Evolutionary conservation across 805 yeast genomes (phyloP).

Genomic region (Naumovozyma castellii): DNA sequence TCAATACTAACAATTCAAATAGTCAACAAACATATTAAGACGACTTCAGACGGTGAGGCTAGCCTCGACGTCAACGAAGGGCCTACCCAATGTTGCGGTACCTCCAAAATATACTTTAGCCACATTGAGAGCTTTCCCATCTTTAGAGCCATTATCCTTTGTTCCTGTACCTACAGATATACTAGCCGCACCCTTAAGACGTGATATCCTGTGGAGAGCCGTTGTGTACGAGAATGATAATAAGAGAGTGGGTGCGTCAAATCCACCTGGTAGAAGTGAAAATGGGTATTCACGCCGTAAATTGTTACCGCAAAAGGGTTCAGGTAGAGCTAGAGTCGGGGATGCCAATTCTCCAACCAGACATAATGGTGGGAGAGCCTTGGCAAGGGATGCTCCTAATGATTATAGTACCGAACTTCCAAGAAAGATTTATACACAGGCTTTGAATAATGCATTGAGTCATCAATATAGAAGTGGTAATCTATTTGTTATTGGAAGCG

Average conservation of each 20-base stretch:
- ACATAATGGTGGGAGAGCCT: constrained; percentile 81
- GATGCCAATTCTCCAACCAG: constrained; percentile 91
- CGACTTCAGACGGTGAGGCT: neutral
- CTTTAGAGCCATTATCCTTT: constrained; percentile 72
- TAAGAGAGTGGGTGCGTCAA: constrained; percentile 80
- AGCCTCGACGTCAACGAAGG: neutral
- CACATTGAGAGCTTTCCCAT: constrained; percentile 76
- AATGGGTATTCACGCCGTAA: constrained; percentile 79
- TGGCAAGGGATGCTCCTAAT: constrained; percentile 83
- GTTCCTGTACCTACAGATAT: constrained; percentile 69
- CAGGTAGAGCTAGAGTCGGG: constrained; percentile 93
- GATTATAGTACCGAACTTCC: constrained; percentile 79
- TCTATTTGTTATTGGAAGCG: constrained; percentile 59
- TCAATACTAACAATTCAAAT: no score
- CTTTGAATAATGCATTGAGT: constrained; percentile 74
- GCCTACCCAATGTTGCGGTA: constrained; percentile 20
- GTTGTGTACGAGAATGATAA: constrained; percentile 86
- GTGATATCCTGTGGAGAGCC: constrained; percentile 91
- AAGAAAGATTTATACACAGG: constrained; percentile 58
- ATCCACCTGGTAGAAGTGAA: constrained; percentile 79
- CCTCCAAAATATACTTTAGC: constrained; percentile 72
- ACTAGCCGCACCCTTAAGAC: constrained; percentile 66
- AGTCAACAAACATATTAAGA: neutral
- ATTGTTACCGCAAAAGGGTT: constrained; percentile 81
- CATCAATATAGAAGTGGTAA: constrained; percentile 69